Conservation (phyloP, 352 stramenopile species). For the Globisporangium abappressorium region DNA sequence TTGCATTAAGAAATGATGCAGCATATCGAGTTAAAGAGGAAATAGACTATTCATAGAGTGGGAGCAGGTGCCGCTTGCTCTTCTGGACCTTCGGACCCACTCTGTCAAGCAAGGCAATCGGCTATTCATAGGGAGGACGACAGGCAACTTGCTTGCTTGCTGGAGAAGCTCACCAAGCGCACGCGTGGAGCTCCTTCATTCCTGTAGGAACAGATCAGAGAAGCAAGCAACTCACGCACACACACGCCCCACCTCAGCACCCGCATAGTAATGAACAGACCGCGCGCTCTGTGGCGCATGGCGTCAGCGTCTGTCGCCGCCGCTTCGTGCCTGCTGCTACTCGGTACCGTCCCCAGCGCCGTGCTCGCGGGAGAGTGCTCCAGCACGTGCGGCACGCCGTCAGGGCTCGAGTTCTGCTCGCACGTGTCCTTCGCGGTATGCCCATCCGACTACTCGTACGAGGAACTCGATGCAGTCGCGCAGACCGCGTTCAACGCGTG, state of each 20-base stretch:
- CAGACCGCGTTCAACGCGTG: conserved; percentile 39
- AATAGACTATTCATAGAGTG: conserved; percentile 2
- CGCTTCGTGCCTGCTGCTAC: background rate
- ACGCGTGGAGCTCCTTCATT: background rate
- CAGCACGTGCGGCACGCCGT: conserved; percentile 73
- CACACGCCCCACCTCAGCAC: background rate
- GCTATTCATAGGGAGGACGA: conserved; percentile 2
- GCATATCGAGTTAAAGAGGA: background rate
- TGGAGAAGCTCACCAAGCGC: background rate
- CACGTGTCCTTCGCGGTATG: conserved; percentile 78
- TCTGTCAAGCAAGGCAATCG: background rate
- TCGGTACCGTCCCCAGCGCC: background rate
- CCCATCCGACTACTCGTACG: conserved; percentile 48
- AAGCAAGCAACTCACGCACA: background rate
- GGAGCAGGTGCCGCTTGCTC: conserved; percentile 3
- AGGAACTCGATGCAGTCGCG: conserved; percentile 52
- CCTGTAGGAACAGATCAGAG: background rate
- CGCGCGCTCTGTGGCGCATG: conserved; percentile 8
- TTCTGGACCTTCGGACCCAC: background rate
- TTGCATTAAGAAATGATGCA: background rate
- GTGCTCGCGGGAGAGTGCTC: conserved; percentile 37
- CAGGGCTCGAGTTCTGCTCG: conserved; percentile 71
- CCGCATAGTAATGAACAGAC: conserved; percentile 1
- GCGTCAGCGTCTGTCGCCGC: background rate
- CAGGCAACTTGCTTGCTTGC: background rate